Percentiles rank a stretch among this genome's conserved stretches.
Conservation (phyloP, 139 green algal genomes). For the Coelastrella sp. region DNA sequence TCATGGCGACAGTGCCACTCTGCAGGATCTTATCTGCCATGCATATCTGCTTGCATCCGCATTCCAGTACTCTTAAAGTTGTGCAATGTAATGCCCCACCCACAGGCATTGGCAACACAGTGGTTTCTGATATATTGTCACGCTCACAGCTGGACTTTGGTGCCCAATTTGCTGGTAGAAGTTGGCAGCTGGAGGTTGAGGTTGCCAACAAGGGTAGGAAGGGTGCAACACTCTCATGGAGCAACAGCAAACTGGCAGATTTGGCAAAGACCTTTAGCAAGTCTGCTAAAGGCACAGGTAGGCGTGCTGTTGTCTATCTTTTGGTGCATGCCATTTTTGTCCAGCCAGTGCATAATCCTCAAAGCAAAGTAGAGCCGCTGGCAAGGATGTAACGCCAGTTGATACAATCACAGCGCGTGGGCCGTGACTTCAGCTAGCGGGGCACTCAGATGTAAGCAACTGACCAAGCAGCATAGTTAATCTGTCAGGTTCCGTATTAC, state of each 20-base stretch:
- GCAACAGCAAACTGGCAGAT: slow-evolving; percentile 63
- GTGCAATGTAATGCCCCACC: neutral
- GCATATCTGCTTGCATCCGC: too few species aligned
- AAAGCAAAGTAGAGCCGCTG: too few species aligned
- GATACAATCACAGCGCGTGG: too few species aligned
- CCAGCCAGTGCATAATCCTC: too few species aligned
- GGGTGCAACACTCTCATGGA: slow-evolving; percentile 66
- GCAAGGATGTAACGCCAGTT: too few species aligned
- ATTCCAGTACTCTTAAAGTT: too few species aligned
- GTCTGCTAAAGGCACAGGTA: slow-evolving; percentile 45
- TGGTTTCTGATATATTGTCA: slow-evolving; percentile 70
- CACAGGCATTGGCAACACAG: slow-evolving; percentile 68
- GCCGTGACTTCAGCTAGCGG: too few species aligned
- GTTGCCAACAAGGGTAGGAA: slow-evolving; percentile 76
- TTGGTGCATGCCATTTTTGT: neutral
- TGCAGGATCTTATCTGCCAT: too few species aligned
- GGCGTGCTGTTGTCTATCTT: neutral
- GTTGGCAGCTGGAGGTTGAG: slow-evolving; percentile 66
- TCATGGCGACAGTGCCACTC: neutral
- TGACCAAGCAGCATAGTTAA: too few species aligned
- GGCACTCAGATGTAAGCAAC: too few species aligned
- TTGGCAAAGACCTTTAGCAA: slow-evolving; percentile 56
- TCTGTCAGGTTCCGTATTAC: too few species aligned
- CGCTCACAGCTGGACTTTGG: slow-evolving; percentile 71
- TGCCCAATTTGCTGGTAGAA: slow-evolving; percentile 72